Evolutionary conservation across 371 early-diverging fungal species (phyloP).

Genomic region (Mycotypha africana): DNA sequence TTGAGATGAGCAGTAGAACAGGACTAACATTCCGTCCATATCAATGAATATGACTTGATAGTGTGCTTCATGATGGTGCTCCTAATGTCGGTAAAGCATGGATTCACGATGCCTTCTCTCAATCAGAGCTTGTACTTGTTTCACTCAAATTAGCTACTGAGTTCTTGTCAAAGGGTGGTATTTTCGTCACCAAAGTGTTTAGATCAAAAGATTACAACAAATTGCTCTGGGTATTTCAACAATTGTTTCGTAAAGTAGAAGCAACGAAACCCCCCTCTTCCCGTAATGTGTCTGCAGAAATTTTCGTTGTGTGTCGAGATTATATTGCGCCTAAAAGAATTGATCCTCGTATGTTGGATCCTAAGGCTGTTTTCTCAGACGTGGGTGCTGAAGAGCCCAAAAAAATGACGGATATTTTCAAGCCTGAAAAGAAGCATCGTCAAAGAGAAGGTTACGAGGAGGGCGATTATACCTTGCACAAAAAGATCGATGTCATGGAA

Average conservation of each 20-base stretch:
- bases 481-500: slow-evolving; percentile 64
- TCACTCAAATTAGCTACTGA: slow-evolving; percentile 96
- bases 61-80: slow-evolving; percentile 99
- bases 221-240: slow-evolving; percentile 96
- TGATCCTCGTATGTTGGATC: slow-evolving; percentile 93
- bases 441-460: slow-evolving; percentile 97
- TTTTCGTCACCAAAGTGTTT: slow-evolving; percentile 99
- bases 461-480: slow-evolving; percentile 84
- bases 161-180: slow-evolving; percentile 92
- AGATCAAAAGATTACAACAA: slow-evolving; percentile 99
- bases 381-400: slow-evolving; percentile 53
- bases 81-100: slow-evolving; percentile 99
- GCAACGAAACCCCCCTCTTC: slow-evolving; percentile 99
- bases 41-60: slow-evolving; percentile 11
- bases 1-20: no score
- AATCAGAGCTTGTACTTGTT: slow-evolving; percentile 95
- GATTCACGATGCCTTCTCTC: slow-evolving; percentile 98
- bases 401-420: slow-evolving; percentile 64
- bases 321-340: slow-evolving; percentile 95
- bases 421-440: slow-evolving; percentile 81
- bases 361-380: slow-evolving; percentile 94
- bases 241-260: slow-evolving; percentile 96
- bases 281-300: slow-evolving; percentile 99
- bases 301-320: slow-evolving; percentile 97
- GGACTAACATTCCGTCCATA: no score